Base-by-base conservation (phyloP, 805 yeast species). In the Zygotorulaspora chibaensis region DNA sequence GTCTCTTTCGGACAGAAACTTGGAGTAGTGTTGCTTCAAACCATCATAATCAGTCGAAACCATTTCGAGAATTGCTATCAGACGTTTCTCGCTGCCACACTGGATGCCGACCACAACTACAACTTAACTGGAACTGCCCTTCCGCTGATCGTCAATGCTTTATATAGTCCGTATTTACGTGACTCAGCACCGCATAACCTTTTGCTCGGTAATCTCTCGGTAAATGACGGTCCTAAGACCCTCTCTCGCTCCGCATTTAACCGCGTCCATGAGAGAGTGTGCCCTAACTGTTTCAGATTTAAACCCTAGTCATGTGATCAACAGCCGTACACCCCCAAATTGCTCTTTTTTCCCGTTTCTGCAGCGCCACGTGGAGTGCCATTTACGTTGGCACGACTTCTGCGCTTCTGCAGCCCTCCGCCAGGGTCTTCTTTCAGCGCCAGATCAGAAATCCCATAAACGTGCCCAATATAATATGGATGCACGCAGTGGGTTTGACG, bases 1-100 rank as follows among this genome's bases (percentile, higher is more conserved):
- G n/a, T 48, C 59, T 25, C 58, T 51, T 25, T 49, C 40, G 8
- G 62, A 56, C 11, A 61, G 44, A 38, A 60, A 61, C 7, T 41
- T 35, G 12, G 51, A 42, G 45, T 52, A 61, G 23, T 47, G 52
- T 2, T 43, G 30, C 33, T 53, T 48, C 43, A 58, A 39, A 15
- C 38, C 23, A 15, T 39, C 47, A 29, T 42, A 45, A 36, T 43
- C 43, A 18, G 43, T 45, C 35, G 20, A 13, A 8, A 30, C 15
- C 35, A 13, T 35, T 8, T 13, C 15, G 6, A 4, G 15, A 12
- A 29, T 12, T 29, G 33, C 15, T 12, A 29, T 12, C 15, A 12
- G n/a, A 13, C 9, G 8, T 13, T 13, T 29, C 6, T 29, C 33
- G n/a, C n/a, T 12, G 15, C 33, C 8, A 3, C 33, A 5, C 33